phyloP scores from a whole-genome alignment of 441 rosid species.

The Metrosideros polymorpha region DNA sequence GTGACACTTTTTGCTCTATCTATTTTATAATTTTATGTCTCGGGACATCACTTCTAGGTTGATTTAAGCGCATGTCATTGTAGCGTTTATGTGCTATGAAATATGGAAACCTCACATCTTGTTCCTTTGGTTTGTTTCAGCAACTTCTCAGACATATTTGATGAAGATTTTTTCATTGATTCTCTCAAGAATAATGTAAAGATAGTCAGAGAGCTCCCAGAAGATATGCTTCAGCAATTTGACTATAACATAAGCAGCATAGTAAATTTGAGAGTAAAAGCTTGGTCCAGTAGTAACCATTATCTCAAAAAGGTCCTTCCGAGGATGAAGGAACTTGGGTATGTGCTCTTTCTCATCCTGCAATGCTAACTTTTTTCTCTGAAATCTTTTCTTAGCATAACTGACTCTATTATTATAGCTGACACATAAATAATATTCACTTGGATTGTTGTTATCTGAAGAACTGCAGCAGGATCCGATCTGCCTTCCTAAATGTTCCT shows the following conservation, averaged over 20 bases:
- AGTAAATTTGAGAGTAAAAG: conserved; percentile 86
- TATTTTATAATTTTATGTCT: neutral
- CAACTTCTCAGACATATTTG: conserved; percentile 88
- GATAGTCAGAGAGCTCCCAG: conserved; percentile 74
- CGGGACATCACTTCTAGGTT: neutral
- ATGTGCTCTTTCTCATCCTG: conserved; percentile 6
- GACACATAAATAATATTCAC: neutral
- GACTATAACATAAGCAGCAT: conserved; percentile 86
- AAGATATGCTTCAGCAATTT: conserved; percentile 68
- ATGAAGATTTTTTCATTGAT: conserved; percentile 80
- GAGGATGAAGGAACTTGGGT: conserved; percentile 65
- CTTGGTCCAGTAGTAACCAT: conserved; percentile 79
- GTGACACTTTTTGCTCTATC: neutral
- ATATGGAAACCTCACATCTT: neutral
- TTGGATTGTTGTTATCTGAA: neutral
- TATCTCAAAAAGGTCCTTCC: conserved; percentile 94
- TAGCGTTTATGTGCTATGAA: neutral
- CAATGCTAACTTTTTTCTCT: neutral
- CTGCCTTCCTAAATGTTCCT: neutral
- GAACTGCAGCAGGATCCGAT: neutral
- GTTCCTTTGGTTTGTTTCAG: conserved; percentile 28
- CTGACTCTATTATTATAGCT: neutral
- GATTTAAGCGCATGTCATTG: neutral
- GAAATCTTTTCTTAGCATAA: neutral
- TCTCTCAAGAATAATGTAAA: conserved; percentile 66